These are phyloP conservation scores for Apiospora kogelbergensis DNA, from an alignment of 2,329 filamentous ascomycete genomes.

Conservation along the genomic window DNA sequence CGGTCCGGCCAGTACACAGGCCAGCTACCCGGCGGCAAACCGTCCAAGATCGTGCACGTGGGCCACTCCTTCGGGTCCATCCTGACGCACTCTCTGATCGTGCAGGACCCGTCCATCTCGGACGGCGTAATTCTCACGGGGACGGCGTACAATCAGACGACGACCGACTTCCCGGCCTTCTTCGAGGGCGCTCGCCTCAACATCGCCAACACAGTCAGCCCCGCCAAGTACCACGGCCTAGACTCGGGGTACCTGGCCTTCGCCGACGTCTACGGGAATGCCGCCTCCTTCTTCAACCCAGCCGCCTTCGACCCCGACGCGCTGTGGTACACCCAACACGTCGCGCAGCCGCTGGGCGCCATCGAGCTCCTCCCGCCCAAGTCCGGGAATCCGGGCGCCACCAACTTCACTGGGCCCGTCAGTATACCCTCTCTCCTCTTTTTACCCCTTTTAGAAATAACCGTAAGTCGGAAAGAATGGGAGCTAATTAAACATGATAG, in stretches of 20 bases:
- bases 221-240: neutral
- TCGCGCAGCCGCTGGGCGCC: conserved; percentile 32
- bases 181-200: neutral
- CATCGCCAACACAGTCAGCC: neutral
- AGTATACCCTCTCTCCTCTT: neutral
- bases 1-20: neutral
- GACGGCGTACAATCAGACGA: conserved; percentile 28
- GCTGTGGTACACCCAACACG: conserved; percentile 28
- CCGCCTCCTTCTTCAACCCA: conserved; percentile 26
- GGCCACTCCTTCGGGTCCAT: conserved; percentile 26
- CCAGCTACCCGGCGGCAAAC: neutral
- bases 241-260: neutral
- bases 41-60: conserved; percentile 20
- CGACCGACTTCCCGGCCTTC: conserved; percentile 9
- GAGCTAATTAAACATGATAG: neutral
- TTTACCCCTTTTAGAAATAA: neutral
- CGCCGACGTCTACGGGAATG: neutral
- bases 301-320: conserved; percentile 28
- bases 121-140: conserved; percentile 40
- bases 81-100: conserved; percentile 29
- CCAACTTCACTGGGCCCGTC: neutral
- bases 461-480: neutral
- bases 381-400: neutral
- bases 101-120: conserved; percentile 32
- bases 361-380: neutral